Evolutionary conservation across 345 rosid species (phyloP), one percentile per base, ranked within the genome.

Genomic region (Microthlaspi erraticum): DNA sequence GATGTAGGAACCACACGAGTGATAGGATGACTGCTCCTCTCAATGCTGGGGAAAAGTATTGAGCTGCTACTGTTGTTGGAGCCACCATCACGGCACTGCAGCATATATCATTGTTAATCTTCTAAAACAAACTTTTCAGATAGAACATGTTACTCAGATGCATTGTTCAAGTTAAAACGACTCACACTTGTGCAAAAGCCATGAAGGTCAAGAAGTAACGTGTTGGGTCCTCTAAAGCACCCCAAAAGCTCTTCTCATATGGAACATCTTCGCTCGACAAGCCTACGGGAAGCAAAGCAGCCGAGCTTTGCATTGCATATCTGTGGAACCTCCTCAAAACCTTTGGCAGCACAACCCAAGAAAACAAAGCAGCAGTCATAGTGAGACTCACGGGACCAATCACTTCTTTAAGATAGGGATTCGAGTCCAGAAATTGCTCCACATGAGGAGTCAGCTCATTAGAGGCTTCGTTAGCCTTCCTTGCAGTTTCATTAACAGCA

Each of bases 201-300:
- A 86, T 74, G 83, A 91, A 93, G 29, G 96, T 86, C 29, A 87
- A 39, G 20, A 85, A 77, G 80, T 91, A 93, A 82, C 97, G 79
- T 9, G 88, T 60, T 12, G 98, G 98, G 77, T 87, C 95, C 82
- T 93, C 98, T 65, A 91, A 78, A 77, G 98, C 94, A 61, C 94
- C 85, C 96, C 87, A 93, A 18, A 89, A 78, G 66, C 96, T 89
- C 78, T 82, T 83, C 80, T 93, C 95, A 49, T 91, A 91, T 0
- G 96, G 87, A 77, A 85, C 71, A 64, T 79, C 79, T 18, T 78
- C 86, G 20, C 31, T 56, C 2, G 74, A 60, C 17, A 80, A 59
- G 50, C 79, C 68, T 59, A 70, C 78, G 7, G 87, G 76, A 10
- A 84, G 83, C 75, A 87, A 68, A 71, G 84, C 78, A 68, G 80